These are phyloP conservation scores for Darksidea phi DNA, from an alignment of 495 filamentous ascomycete genomes.

Conservation along the genomic window DNA sequence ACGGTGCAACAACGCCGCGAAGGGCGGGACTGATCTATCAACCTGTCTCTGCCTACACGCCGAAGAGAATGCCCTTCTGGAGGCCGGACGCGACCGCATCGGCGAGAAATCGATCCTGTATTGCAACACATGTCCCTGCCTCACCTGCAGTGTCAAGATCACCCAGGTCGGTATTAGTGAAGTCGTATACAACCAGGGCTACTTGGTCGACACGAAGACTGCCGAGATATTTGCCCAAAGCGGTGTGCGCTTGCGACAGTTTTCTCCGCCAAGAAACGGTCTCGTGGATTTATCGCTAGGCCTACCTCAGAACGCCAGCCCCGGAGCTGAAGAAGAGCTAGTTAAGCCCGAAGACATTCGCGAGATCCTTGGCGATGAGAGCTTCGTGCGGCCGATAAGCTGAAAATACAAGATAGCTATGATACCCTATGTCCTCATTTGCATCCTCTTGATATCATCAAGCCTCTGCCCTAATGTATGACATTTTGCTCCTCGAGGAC, in stretches of 20 bases:
- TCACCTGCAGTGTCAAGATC: slow-evolving; percentile 99
- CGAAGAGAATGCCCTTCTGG: slow-evolving; percentile 93
- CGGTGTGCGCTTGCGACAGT: slow-evolving; percentile 33
- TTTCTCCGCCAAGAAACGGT: slow-evolving; percentile 28
- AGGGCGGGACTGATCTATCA: slow-evolving; percentile 68
- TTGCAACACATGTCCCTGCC: slow-evolving; percentile 93
- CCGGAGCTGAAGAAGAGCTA: not conserved
- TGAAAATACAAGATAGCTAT: no score
- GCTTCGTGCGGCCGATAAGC: slow-evolving; percentile 7
- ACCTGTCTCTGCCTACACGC: slow-evolving; percentile 95
- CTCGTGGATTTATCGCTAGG: slow-evolving; percentile 28
- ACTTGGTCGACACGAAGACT: slow-evolving; percentile 76
- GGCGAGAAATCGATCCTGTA: slow-evolving; percentile 77
- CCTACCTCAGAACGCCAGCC: not conserved
- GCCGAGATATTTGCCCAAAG: slow-evolving; percentile 30
- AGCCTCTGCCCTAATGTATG: no score
- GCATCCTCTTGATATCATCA: no score
- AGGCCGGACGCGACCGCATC: slow-evolving; percentile 89
- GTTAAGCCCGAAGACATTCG: slow-evolving; percentile 2
- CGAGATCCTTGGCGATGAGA: slow-evolving; percentile 2
- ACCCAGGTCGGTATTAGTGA: slow-evolving; percentile 91
- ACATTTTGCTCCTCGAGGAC: no score
- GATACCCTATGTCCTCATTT: no score
- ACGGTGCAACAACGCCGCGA: slow-evolving; percentile 73
- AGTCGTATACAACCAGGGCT: slow-evolving; percentile 90